Evolutionary conservation across 2,329 filamentous ascomycete genomes (phyloP).

Genomic region (Colletotrichum sidae): DNA sequence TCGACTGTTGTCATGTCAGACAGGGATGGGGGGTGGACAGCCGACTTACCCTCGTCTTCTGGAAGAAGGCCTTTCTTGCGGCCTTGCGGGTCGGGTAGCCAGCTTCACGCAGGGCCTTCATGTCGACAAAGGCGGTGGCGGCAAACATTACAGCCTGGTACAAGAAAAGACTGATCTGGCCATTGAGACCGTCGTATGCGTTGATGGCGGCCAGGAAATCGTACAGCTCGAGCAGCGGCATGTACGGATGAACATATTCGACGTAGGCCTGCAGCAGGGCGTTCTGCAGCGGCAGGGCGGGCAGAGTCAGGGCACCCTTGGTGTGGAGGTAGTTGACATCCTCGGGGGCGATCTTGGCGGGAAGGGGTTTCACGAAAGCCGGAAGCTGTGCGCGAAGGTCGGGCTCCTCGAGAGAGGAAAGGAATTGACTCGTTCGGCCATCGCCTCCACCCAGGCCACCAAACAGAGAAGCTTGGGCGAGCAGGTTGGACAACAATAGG

Average conservation of each 20-base stretch:
- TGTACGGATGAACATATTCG: conserved; percentile 93
- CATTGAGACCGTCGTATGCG: conserved; percentile 74
- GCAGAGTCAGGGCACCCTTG: conserved; percentile 87
- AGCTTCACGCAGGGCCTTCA: conserved; percentile 78
- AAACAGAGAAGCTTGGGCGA: conserved; percentile 45
- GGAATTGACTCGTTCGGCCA: conserved; percentile 55
- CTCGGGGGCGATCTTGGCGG: conserved; percentile 79
- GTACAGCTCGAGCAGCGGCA: conserved; percentile 84
- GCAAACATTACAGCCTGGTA: conserved; percentile 98
- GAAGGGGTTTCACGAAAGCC: conserved; percentile 82
- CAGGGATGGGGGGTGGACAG: conserved; percentile 20
- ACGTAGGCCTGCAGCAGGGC: conserved; percentile 85
- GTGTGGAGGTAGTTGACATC: conserved; percentile 85
- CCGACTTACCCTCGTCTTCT: conserved; percentile 80
- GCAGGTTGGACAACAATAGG: conserved; percentile 37
- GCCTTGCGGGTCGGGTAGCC: conserved; percentile 84
- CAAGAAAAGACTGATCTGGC: conserved; percentile 83
- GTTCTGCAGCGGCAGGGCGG: conserved; percentile 76
- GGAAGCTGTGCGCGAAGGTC: conserved; percentile 64
- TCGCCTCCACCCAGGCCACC: conserved; percentile 44
- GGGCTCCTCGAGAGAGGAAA: conserved; percentile 60
- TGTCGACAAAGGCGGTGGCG: conserved; percentile 87
- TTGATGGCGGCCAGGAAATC: conserved; percentile 71
- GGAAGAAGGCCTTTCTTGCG: conserved; percentile 89
- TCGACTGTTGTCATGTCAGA: conserved; percentile 8